Evolutionary conservation across 1,139 yeast genomes (phyloP).

Genomic region (Suhomyces anneliseae): DNA sequence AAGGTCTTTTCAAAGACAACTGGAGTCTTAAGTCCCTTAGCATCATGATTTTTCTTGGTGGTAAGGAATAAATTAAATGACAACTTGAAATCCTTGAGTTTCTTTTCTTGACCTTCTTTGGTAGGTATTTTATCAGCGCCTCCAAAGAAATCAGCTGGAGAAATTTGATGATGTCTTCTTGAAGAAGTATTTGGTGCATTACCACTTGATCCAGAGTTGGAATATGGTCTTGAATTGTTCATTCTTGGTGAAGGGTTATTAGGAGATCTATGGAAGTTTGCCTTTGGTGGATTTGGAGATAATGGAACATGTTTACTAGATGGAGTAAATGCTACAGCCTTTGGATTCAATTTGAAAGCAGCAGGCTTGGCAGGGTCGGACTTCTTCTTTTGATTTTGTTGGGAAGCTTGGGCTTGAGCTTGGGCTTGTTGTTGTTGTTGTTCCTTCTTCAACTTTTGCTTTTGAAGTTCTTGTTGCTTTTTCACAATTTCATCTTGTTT

Average conservation of each 20-base stretch:
- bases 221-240: constrained; percentile 34
- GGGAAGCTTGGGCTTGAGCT: constrained; percentile 1
- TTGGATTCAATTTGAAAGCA: constrained; percentile 68
- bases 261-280: constrained; percentile 26
- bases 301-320: constrained; percentile 29
- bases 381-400: constrained; percentile 24
- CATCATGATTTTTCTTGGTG: constrained; percentile 35
- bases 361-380: constrained; percentile 54
- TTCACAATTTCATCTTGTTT: constrained; percentile 62
- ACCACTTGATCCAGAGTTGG: constrained; percentile 17
- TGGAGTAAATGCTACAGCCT: constrained; percentile 72
- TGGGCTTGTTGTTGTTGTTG: constrained; percentile 13
- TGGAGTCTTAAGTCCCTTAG: constrained; percentile 26
- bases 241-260: constrained; percentile 38
- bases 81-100: constrained; percentile 36
- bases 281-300: constrained; percentile 35
- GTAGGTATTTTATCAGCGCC: constrained; percentile 49
- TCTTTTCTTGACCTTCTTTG: constrained; percentile 38
- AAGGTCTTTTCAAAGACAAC: constrained; percentile 57
- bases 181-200: constrained; percentile 16
- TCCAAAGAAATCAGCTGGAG: constrained; percentile 52
- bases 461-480: constrained; percentile 30
- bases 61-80: constrained; percentile 61
- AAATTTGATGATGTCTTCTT: constrained; percentile 43
- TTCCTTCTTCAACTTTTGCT: constrained; percentile 14